These are phyloP conservation scores for Vitis hybrid DNA, from an alignment of 177 flowering plant genomes.

Conservation along the genomic window DNA sequence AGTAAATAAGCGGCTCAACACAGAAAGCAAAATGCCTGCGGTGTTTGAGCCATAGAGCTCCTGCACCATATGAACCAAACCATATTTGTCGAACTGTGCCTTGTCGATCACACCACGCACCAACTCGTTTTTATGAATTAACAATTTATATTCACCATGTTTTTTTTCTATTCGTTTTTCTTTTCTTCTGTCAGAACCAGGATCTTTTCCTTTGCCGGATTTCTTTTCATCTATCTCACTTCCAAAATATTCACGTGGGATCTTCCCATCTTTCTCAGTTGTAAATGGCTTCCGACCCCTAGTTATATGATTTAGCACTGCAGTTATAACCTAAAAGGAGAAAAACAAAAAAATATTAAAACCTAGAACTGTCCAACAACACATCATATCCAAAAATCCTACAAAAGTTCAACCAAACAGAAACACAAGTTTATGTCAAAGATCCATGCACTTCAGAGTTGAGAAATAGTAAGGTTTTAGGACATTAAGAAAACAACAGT, in stretches of 20 bases:
- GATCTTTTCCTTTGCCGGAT: neutral
- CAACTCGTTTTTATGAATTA: slow-evolving; percentile 67
- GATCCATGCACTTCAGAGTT: no score
- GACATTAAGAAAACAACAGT: no score
- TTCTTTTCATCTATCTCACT: slow-evolving; percentile 8
- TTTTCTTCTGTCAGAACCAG: neutral
- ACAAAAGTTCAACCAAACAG: neutral
- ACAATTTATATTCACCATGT: slow-evolving; percentile 52
- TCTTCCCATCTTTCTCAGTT: slow-evolving; percentile 59
- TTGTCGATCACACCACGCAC: slow-evolving; percentile 95
- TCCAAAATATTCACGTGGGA: slow-evolving; percentile 57
- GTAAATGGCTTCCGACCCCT: slow-evolving; percentile 67
- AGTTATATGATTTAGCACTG: slow-evolving; percentile 75
- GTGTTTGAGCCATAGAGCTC: slow-evolving; percentile 84
- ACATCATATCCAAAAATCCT: neutral
- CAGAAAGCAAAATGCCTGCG: slow-evolving; percentile 85
- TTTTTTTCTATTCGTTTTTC: slow-evolving; percentile 9
- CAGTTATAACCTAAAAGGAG: slow-evolving; percentile 69
- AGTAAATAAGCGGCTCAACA: slow-evolving; percentile 84
- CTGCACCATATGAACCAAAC: slow-evolving; percentile 89
- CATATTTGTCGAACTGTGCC: slow-evolving; percentile 91
- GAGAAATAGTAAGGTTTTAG: no score
- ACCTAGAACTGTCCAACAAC: neutral
- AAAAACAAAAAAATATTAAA: neutral
- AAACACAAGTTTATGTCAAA: neutral